Evolutionary conservation across 1,284 basidiomycete species (phyloP).

Genomic region (Tausonia pullulans): DNA sequence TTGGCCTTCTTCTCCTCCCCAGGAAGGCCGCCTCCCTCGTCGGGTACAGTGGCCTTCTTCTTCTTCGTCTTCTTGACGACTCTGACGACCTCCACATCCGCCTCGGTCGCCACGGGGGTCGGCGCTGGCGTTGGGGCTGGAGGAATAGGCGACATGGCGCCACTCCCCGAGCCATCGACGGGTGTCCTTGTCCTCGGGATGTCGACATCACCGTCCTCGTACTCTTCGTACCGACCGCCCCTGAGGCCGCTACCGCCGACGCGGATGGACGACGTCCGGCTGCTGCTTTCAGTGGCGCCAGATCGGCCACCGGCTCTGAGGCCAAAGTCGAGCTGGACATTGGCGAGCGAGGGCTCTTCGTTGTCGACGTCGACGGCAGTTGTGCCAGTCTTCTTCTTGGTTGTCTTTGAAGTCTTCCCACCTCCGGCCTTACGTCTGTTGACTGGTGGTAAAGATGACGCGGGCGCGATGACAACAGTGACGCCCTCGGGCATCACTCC

Average conservation of each 20-base stretch:
- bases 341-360: conserved; percentile 29
- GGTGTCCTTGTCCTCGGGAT: too few species aligned
- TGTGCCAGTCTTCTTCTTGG: neutral
- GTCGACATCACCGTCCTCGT: conserved; percentile 44
- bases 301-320: neutral
- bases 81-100: conserved; percentile 38
- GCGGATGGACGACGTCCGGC: neutral
- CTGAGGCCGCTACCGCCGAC: conserved; percentile 17
- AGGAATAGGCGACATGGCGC: conserved; percentile 46
- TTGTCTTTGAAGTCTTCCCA: too few species aligned
- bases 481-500: conserved; percentile 73
- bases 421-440: too few species aligned
- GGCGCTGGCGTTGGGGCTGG: neutral
- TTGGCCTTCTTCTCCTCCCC: too few species aligned
- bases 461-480: conserved; percentile 20
- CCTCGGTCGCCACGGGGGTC: conserved; percentile 10
- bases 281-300: neutral
- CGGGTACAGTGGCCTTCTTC: neutral
- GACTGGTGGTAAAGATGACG: conserved; percentile 19
- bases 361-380: conserved; percentile 8
- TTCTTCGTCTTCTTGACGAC: conserved; percentile 54
- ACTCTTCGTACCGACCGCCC: conserved; percentile 44
- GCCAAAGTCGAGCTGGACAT: neutral
- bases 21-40: too few species aligned
- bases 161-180: conserved; percentile 43